phyloP scores from a whole-genome alignment of 805 yeast species.

The Candida parachauliodes region DNA sequence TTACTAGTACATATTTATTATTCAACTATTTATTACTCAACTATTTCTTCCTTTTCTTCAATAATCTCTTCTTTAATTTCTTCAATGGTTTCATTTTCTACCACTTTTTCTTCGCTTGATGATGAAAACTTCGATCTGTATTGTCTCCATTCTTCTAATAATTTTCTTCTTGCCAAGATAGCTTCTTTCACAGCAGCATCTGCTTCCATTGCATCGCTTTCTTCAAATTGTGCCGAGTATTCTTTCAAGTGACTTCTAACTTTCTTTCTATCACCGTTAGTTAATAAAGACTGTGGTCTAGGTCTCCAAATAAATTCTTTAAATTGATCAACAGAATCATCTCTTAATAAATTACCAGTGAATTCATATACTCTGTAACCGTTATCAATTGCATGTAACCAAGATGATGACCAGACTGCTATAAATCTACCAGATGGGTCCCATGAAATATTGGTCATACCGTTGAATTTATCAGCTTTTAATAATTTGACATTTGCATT shows the following conservation, averaged over 20 bases:
- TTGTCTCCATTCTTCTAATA: conserved; percentile 79
- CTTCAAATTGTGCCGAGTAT: conserved; percentile 90
- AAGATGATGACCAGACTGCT: conserved; percentile 81
- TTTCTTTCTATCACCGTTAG: conserved; percentile 79
- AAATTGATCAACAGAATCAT: conserved; percentile 77
- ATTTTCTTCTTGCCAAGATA: conserved; percentile 75
- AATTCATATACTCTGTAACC: conserved; percentile 87
- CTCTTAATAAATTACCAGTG: conserved; percentile 72
- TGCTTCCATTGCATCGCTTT: conserved; percentile 93
- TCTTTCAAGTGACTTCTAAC: conserved; percentile 86
- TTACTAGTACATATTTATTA: no score
- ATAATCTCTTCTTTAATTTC: conserved; percentile 74
- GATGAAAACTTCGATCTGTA: conserved; percentile 56
- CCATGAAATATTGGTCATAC: conserved; percentile 85
- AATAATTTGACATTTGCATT: conserved; percentile 59
- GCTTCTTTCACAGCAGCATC: conserved; percentile 87
- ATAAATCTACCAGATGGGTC: conserved; percentile 94
- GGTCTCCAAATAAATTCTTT: conserved; percentile 96
- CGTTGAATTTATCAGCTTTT: conserved; percentile 61
- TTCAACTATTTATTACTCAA: conserved; percentile 40
- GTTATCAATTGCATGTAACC: conserved; percentile 82
- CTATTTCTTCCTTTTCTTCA: conserved; percentile 68
- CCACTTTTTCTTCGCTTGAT: conserved; percentile 38
- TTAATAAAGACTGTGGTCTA: conserved; percentile 77
- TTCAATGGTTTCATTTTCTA: conserved; percentile 55